Percentiles rank a stretch among this genome's conserved stretches.
These are phyloP conservation scores for Cyberlindnera suaveolens DNA, from an alignment of 805 yeast genomes.

Conservation along the genomic window DNA sequence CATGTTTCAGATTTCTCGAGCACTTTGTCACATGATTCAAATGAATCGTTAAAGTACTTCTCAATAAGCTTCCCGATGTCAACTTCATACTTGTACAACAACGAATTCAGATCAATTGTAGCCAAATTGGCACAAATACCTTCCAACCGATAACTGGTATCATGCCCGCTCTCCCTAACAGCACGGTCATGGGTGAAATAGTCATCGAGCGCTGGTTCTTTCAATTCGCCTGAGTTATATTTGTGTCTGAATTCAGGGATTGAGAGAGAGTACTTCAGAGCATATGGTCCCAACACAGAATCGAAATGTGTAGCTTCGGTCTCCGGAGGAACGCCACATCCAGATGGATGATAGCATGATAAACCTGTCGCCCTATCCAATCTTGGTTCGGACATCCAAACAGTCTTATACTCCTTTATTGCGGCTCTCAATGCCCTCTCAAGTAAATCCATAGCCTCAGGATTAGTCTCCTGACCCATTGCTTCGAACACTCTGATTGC, in stretches of 20 bases:
- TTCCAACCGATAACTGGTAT: slow-evolving; percentile 85
- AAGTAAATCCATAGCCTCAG: slow-evolving; percentile 54
- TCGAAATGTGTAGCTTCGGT: slow-evolving; percentile 88
- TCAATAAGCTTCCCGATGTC: slow-evolving; percentile 71
- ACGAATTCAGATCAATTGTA: slow-evolving; percentile 81
- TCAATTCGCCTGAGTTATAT: slow-evolving; percentile 61
- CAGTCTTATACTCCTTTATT: slow-evolving; percentile 73
- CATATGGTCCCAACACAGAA: slow-evolving; percentile 61
- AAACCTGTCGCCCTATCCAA: slow-evolving; percentile 67
- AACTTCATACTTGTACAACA: slow-evolving; percentile 82
- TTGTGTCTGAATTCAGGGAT: slow-evolving; percentile 58
- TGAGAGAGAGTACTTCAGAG: slow-evolving; percentile 50
- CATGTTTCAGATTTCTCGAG: slow-evolving; percentile 50
- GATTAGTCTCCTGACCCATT: slow-evolving; percentile 41
- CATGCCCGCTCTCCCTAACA: slow-evolving; percentile 95
- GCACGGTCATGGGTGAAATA: slow-evolving; percentile 91
- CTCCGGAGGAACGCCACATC: slow-evolving; percentile 94
- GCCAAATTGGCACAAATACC: slow-evolving; percentile 86
- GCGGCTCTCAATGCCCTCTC: slow-evolving; percentile 67
- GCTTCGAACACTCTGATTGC: slow-evolving; percentile 60
- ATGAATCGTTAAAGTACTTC: slow-evolving; percentile 45
- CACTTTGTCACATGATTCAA: slow-evolving; percentile 32
- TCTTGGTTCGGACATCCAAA: slow-evolving; percentile 78
- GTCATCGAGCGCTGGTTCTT: slow-evolving; percentile 80
- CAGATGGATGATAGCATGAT: slow-evolving; percentile 86